Evolutionary conservation across 78 protist genomes (phyloP), one percentile per base, ranked within the genome.

Genomic region (Emiliania huxleyi): DNA sequence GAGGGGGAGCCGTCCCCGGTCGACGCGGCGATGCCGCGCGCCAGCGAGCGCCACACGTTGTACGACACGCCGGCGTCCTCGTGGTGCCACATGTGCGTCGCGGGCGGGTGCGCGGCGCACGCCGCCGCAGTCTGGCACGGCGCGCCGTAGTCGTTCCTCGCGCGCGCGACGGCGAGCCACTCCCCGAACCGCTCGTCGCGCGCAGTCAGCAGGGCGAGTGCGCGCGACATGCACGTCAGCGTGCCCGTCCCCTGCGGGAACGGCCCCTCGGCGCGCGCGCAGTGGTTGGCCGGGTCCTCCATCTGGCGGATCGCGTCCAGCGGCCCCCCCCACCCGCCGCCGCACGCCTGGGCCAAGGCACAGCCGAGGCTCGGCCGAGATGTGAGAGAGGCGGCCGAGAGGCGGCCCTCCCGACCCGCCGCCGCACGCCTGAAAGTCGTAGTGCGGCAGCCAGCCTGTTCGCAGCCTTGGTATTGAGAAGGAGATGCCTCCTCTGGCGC

Each of bases 61-160:
- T 73, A 73, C 43, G 83, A 73, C 43, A 73, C 37, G 29, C 83
- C 83, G 43, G 83, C 83, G 23, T 73, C 83, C 43, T 73, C 83
- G 43, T 73, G 83, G 43, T 73, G 83, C 83, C 83, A 73, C 83
- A 73, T 73, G 83, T 73, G 40, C 6, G 37, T 1, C 26, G 4
- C 4, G 33, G 37, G 19, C 11, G 40, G 83, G 12, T 73, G 83
- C 43, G 18, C n/a, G 3, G 83, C 83, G 43, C 83, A 73, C 83
- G 33, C 83, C 35, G 3, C 15, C 43, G 83, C 35, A 19, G 45
- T 25, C 23, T 33, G 0, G 83, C 83, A 73, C 44, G 15, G 15
- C 12, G 37, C 18, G 42, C 83, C 83, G 4, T 37, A 3, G 83
- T 73, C 83, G 83, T 73, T 73, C 3, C 83, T 19, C 44, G 42